These are phyloP conservation scores for Adiantum capillusveneris DNA, from an alignment of 75 land plant genomes.

Conservation along the genomic window DNA sequence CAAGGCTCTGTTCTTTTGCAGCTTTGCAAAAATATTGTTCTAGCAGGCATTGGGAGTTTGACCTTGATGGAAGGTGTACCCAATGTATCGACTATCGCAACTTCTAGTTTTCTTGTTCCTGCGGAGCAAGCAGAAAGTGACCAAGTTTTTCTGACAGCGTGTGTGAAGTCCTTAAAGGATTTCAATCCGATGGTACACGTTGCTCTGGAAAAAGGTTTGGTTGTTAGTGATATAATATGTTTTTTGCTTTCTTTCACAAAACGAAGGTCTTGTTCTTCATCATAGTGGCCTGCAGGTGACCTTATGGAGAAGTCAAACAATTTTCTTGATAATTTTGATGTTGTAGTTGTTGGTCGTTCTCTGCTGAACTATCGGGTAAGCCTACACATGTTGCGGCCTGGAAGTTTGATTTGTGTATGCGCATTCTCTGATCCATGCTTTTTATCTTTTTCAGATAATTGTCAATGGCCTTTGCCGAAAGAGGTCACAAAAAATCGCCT, in stretches of 20 bases:
- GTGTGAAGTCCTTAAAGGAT: constrained; percentile 75
- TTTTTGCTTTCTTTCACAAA: too few species aligned
- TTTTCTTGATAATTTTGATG: constrained; percentile 73
- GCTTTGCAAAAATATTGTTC: constrained; percentile 96
- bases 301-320: constrained; percentile 42
- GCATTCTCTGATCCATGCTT: too few species aligned
- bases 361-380: constrained; percentile 49
- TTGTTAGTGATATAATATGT: too few species aligned
- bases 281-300: constrained; percentile 62
- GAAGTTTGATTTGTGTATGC: too few species aligned
- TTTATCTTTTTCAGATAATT: too few species aligned
- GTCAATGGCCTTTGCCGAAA: constrained; percentile 76
- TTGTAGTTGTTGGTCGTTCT: constrained; percentile 58
- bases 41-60: constrained; percentile 93
- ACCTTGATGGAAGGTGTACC: constrained; percentile 67
- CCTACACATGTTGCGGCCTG: background rate
- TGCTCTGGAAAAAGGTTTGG: constrained; percentile 70
- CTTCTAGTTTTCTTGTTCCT: constrained; percentile 63
- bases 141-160: constrained; percentile 52
- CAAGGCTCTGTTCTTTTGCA: constrained; percentile 21
- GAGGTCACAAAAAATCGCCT: constrained; percentile 57
- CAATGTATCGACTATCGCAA: constrained; percentile 36
- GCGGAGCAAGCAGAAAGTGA: constrained; percentile 37
- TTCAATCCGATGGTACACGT: constrained; percentile 96
- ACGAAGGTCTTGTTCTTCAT: too few species aligned